phyloP scores from a whole-genome alignment of 2,329 filamentous ascomycete species.

The Neopestalotiopsis rosae region DNA sequence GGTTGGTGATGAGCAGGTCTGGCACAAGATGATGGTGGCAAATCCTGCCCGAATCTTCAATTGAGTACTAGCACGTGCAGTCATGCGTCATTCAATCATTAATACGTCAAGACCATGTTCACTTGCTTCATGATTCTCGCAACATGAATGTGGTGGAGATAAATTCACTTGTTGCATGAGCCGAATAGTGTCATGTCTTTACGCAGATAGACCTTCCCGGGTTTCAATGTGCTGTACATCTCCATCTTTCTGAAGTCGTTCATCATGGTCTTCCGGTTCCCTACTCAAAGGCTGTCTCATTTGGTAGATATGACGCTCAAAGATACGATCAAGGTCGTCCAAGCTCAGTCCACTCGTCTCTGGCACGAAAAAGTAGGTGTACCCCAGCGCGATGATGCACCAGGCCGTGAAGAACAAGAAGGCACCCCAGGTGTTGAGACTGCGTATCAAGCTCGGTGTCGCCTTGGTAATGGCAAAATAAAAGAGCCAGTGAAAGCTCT shows the following conservation, averaged over 20 bases:
- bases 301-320: conserved; percentile 26
- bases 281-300: not conserved
- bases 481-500: conserved; percentile 49
- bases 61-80: not conserved
- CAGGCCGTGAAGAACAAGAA: conserved; percentile 48
- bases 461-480: conserved; percentile 42
- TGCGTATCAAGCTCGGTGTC: conserved; percentile 38
- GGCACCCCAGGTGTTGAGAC: conserved; percentile 46
- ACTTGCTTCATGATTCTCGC: no score
- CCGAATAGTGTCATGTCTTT: no score
- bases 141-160: no score
- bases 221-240: not conserved
- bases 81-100: not conserved
- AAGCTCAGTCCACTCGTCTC: conserved; percentile 42
- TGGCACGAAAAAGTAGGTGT: conserved; percentile 46
- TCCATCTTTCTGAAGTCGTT: not conserved
- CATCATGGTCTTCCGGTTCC: not conserved
- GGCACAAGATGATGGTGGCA: not conserved
- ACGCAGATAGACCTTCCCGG: not conserved
- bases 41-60: not conserved
- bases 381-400: conserved; percentile 42
- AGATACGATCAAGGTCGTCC: conserved; percentile 39
- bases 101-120: no score
- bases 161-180: no score
- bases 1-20: not conserved